Base-by-base conservation (phyloP, 2,329 filamentous ascomycete genomes). In the Hypoxylon sp. region DNA sequence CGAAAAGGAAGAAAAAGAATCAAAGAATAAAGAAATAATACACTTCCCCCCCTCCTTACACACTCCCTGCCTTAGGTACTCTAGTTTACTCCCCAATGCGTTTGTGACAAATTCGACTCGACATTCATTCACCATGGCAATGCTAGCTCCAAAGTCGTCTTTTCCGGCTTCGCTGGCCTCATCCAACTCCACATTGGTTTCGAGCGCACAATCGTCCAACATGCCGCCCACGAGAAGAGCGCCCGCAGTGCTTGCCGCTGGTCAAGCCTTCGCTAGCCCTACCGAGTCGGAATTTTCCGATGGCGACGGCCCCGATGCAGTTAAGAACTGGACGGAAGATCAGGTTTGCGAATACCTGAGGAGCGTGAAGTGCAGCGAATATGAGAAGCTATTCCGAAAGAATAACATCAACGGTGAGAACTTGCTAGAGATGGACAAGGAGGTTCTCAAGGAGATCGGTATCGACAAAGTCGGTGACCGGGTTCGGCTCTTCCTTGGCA, bases 391-490 rank as follows among this genome's bases (percentile, higher is more conserved):
- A 17, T 97, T 97, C 73, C 75, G 89, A 73, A 86, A 86, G 68
- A 96, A 99, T 71, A 90, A 97, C 72, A 97, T 99, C 77, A 99
- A 94, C 69, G 94, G 94, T 65, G 91, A 97, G 75, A 97, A 96
- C 68, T 78, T 99, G 32, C 81, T 99, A 63, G 94, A 99, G 74
- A 93, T 97, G 80, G 94, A 99, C 73, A 95, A 96, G 77, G 88
- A 91, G 47, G 91, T 96, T 29, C 80, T 99, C 58, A 95, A 96
- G 72, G 94, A 99, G 71, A 96, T 99, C 84, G 94, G 94, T 31
- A 93, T 99, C 63, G 95, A 96, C 63, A 99, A 97, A 73, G 90
- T 99, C 60, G 94, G 94, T 59, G 94, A 99, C 71, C 87, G 94
- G 44, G 93, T 99, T 25, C 89, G 93, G 57, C 87, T 99, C 55